A percentile compares a stretch with the other conserved stretches of the same genome.
These are phyloP conservation scores for Auricularia sp. DNA, from an alignment of 768 basidiomycete genomes.

Conservation along the genomic window DNA sequence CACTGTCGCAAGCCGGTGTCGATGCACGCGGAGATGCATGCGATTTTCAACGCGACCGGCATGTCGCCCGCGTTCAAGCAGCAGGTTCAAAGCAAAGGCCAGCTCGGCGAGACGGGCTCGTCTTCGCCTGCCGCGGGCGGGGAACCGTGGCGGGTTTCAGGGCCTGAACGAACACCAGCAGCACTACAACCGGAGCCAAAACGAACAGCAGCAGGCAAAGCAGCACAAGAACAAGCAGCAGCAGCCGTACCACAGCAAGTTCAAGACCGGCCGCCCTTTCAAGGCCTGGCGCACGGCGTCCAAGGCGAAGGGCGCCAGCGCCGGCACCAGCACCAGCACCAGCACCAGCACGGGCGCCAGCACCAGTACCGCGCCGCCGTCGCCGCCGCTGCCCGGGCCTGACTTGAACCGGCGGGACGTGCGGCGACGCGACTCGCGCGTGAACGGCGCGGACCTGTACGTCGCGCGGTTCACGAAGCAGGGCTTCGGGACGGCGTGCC, in stretches of 20 bases:
- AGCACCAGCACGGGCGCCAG: not conserved
- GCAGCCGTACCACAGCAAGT: not conserved
- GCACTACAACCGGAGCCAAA: not conserved
- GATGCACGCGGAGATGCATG: conserved; percentile 55
- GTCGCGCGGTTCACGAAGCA: conserved; percentile 41
- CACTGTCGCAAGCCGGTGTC: conserved; percentile 32
- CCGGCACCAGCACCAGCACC: not conserved
- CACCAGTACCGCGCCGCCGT: not conserved
- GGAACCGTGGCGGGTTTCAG: conserved; percentile 4
- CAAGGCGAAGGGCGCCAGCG: not conserved
- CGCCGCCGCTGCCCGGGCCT: not conserved
- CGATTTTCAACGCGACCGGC: conserved; percentile 42
- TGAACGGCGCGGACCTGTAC: conserved; percentile 46
- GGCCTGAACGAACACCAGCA: conserved; percentile 5
- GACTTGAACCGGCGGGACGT: conserved; percentile 21
- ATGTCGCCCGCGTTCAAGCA: conserved; percentile 43
- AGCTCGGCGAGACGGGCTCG: conserved; percentile 3
- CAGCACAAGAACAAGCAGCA: too few relatives aligned
- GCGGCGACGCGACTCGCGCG: conserved; percentile 30
- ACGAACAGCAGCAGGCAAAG: not conserved
- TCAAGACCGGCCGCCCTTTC: not conserved
- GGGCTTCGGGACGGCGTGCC: conserved; percentile 41
- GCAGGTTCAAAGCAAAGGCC: conserved; percentile 34
- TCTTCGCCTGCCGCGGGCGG: not conserved
- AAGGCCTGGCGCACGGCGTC: not conserved